phyloP scores from a whole-genome alignment of 345 rosid genomes.

The Corymbia maculata region DNA sequence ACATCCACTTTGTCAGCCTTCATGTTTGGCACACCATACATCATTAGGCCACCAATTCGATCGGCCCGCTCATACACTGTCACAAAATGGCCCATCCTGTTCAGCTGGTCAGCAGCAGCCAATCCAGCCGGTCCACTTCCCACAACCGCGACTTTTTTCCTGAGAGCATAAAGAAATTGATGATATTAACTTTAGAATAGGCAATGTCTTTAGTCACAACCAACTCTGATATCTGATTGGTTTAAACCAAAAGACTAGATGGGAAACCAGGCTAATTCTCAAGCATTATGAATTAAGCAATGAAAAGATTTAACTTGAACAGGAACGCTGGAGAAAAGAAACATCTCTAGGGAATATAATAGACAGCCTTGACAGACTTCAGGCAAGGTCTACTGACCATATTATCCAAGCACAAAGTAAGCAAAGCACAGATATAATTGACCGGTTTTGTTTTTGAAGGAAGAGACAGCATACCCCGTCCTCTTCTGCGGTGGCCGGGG shows the following conservation, averaged over 20 bases:
- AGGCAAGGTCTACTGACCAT: not conserved
- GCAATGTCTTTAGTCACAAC: not conserved
- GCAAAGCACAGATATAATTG: not conserved
- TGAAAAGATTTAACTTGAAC: not conserved
- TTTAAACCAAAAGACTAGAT: not conserved
- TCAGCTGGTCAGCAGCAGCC: slow-evolving; percentile 98
- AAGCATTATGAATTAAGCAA: not conserved
- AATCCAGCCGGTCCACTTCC: slow-evolving; percentile 98
- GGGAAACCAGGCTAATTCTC: not conserved
- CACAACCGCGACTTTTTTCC: slow-evolving; percentile 75
- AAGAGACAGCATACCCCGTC: slow-evolving; percentile 58
- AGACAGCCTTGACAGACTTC: not conserved
- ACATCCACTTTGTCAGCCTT: slow-evolving; percentile 87
- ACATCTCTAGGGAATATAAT: not conserved
- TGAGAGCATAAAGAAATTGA: slow-evolving; percentile 4
- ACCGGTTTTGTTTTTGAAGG: not conserved
- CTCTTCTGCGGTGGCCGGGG: slow-evolving; percentile 81
- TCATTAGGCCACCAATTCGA: slow-evolving; percentile 98
- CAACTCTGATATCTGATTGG: not conserved
- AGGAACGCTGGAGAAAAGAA: not conserved
- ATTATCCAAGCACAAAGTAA: not conserved
- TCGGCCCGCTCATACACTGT: slow-evolving; percentile 97
- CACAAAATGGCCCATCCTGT: slow-evolving; percentile 88
- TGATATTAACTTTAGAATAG: not conserved
- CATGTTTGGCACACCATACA: slow-evolving; percentile 99